Percentiles rank a stretch among this genome's conserved stretches.
These are phyloP conservation scores for Theileria luwenshuni DNA, from an alignment of 169 alveolate genomes.

Conservation along the genomic window DNA sequence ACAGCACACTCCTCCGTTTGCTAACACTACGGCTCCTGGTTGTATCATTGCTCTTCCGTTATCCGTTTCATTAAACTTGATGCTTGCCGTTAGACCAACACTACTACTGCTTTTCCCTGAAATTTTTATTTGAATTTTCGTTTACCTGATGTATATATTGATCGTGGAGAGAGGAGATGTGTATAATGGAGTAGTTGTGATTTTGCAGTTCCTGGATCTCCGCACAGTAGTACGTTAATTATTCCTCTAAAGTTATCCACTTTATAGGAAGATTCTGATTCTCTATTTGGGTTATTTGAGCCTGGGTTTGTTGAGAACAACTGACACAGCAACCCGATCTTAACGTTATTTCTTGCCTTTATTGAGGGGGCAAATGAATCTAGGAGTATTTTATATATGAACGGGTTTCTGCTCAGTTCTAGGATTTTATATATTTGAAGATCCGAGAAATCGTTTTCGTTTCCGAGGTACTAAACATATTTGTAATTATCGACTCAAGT, in stretches of 20 bases:
- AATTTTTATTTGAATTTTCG: constrained; percentile 63
- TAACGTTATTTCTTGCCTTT: constrained; percentile 95
- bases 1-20: constrained; percentile 98
- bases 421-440: constrained; percentile 79
- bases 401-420: constrained; percentile 84
- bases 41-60: constrained; percentile 95
- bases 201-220: constrained; percentile 99
- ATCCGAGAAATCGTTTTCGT: constrained; percentile 66
- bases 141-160: constrained; percentile 97
- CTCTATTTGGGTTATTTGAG: constrained; percentile 80
- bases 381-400: constrained; percentile 89
- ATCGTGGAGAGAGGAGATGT: constrained; percentile 94
- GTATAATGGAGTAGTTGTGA: constrained; percentile 96
- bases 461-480: constrained; percentile 21
- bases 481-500: neutral
- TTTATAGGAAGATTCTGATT: constrained; percentile 55
- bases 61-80: constrained; percentile 94
- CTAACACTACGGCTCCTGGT: constrained; percentile 98
- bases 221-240: constrained; percentile 95
- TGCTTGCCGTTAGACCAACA: constrained; percentile 98
- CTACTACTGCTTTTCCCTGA: constrained; percentile 84
- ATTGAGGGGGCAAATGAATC: constrained; percentile 97
- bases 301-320: constrained; percentile 85
- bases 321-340: constrained; percentile 93
- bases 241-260: constrained; percentile 86